Percentiles rank a stretch among this genome's conserved stretches.
Evolutionary conservation across 352 stramenopile species (phyloP).

Genomic region (Paralagenidium karlingii): DNA sequence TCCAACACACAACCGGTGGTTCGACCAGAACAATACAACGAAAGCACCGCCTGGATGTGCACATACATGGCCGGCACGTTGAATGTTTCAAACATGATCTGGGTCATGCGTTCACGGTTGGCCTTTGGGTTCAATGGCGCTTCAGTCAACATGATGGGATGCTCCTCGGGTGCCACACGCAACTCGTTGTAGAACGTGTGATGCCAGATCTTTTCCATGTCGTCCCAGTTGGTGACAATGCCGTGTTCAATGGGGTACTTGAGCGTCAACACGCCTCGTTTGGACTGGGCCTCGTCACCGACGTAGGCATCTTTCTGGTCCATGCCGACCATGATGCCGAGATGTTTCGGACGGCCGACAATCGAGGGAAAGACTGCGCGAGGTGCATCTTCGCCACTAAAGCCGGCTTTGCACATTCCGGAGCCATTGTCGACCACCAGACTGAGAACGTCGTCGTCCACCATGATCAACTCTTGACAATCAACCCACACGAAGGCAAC

Average conservation of each 20-base stretch:
- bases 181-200: conserved; percentile 99
- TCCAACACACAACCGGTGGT: conserved; percentile 94
- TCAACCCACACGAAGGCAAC: too few relatives aligned
- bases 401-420: conserved; percentile 98
- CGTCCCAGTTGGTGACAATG: conserved; percentile 99
- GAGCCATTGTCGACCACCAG: conserved; percentile 96
- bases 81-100: conserved; percentile 98
- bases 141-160: conserved; percentile 92
- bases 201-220: conserved; percentile 99
- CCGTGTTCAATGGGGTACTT: conserved; percentile 98
- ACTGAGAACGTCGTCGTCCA: conserved; percentile 51
- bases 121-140: conserved; percentile 89
- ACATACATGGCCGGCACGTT: conserved; percentile 90
- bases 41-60: conserved; percentile 89
- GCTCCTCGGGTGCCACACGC: conserved; percentile 89
- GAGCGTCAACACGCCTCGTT: conserved; percentile 87
- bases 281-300: conserved; percentile 87
- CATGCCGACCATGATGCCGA: conserved; percentile 97
- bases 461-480: conserved; percentile 27
- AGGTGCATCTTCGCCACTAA: conserved; percentile 94
- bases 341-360: conserved; percentile 91
- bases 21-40: conserved; percentile 90
- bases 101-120: conserved; percentile 88
- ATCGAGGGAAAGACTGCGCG: conserved; percentile 95
- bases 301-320: conserved; percentile 92